Percentiles rank a stretch among this genome's conserved stretches.
These are phyloP conservation scores for Lipomyces oligophaga DNA, from an alignment of 805 yeast species.

Conservation along the genomic window DNA sequence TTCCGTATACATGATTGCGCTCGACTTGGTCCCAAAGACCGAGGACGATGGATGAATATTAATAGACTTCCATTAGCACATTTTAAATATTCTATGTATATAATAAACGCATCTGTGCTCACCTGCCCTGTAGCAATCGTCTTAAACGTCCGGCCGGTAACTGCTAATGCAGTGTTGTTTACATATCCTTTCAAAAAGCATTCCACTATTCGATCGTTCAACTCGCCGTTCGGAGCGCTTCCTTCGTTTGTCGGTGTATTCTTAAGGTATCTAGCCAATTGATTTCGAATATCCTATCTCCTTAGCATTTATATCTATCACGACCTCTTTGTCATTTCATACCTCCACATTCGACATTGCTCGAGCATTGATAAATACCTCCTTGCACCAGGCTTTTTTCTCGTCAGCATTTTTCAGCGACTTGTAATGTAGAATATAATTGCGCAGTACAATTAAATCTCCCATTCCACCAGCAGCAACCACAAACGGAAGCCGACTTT, in stretches of 20 bases:
- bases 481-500: conserved; percentile 65
- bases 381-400: conserved; percentile 76
- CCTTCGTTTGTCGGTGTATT: conserved; percentile 36
- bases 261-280: conserved; percentile 48
- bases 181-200: conserved; percentile 80
- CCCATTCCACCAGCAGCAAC: conserved; percentile 70
- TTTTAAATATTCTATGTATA: background rate
- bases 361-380: conserved; percentile 66
- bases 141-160: conserved; percentile 90
- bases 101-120: background rate
- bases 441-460: conserved; percentile 78
- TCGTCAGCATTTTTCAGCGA: conserved; percentile 50
- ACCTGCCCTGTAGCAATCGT: conserved; percentile 78
- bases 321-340: background rate
- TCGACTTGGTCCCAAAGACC: conserved; percentile 73
- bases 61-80: conserved; percentile 13
- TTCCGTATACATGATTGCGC: conserved; percentile 91
- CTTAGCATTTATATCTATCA: background rate
- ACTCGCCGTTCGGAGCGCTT: conserved; percentile 1
- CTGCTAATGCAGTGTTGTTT: conserved; percentile 87
- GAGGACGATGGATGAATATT: conserved; percentile 28
- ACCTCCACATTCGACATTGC: conserved; percentile 65
- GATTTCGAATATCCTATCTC: conserved; percentile 63
- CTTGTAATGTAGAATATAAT: conserved; percentile 57
- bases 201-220: conserved; percentile 55